A percentile compares a stretch with the other conserved stretches of the same genome.
Conservation (phyloP, 2,329 filamentous ascomycete species). For the Talaromyces albobiverticillius region DNA sequence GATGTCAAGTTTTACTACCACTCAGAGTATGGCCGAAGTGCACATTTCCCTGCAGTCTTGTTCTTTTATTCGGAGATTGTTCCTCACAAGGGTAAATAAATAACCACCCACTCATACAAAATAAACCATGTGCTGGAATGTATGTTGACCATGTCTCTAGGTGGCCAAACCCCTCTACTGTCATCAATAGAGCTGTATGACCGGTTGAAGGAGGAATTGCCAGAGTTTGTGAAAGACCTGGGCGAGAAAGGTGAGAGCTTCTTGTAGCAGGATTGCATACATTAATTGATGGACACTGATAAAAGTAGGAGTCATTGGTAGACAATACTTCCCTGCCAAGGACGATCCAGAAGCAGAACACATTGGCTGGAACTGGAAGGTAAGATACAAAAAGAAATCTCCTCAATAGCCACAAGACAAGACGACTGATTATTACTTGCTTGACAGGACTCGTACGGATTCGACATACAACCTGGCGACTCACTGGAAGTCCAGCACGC, state of each 20-base stretch:
- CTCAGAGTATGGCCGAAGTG: background rate
- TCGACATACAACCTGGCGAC: background rate
- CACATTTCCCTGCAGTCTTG: background rate
- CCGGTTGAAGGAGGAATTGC: background rate
- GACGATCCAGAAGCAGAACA: background rate
- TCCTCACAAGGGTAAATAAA: background rate
- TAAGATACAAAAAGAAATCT: background rate
- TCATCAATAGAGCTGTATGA: slow-evolving; percentile 1
- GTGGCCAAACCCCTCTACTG: background rate
- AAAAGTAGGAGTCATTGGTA: background rate
- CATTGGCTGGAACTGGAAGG: slow-evolving; percentile 1
- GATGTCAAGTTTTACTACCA: slow-evolving; percentile 1
- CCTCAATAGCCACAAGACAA: no score
- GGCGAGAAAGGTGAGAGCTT: no score
- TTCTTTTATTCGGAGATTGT: slow-evolving; percentile 1
- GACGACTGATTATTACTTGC: no score
- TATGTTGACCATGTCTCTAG: background rate
- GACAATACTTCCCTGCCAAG: background rate
- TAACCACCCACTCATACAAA: background rate
- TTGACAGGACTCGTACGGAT: background rate
- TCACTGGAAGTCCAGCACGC: background rate
- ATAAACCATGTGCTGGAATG: background rate
- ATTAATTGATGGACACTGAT: no score
- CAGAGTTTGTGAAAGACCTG: background rate
- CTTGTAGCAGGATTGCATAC: no score